Evolutionary conservation across 805 yeast genomes (phyloP).

Genomic region (Candida michaelii): DNA sequence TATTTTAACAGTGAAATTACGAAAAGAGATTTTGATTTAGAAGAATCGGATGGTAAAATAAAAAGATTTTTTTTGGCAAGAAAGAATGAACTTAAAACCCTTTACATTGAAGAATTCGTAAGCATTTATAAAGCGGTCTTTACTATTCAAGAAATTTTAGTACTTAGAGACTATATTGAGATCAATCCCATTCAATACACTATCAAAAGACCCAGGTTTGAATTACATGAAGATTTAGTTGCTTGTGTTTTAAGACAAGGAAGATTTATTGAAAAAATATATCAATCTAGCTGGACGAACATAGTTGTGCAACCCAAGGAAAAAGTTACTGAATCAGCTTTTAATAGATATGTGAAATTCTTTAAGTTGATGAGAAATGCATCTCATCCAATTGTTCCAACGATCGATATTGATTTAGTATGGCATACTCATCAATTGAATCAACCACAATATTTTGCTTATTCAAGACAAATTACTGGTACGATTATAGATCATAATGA

Average conservation of each 20-base stretch:
- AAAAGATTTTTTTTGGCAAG: not conserved
- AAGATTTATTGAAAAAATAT: conserved; percentile 21
- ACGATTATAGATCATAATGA: conserved; percentile 20
- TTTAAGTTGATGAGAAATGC: conserved; percentile 9
- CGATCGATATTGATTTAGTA: conserved; percentile 9
- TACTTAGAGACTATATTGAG: conserved; percentile 13
- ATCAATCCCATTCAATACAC: conserved; percentile 4
- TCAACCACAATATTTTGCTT: not conserved
- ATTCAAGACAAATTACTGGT: conserved; percentile 6
- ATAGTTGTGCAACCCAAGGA: not conserved
- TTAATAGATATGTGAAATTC: conserved; percentile 21
- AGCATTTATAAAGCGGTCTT: not conserved
- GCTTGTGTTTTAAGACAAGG: conserved; percentile 25
- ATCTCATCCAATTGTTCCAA: conserved; percentile 8
- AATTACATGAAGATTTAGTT: conserved; percentile 20
- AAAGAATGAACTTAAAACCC: not conserved
- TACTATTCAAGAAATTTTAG: conserved; percentile 12
- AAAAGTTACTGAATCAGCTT: conserved; percentile 15
- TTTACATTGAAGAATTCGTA: not conserved
- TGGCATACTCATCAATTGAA: conserved; percentile 10
- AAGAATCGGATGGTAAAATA: not conserved
- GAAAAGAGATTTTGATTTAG: not conserved
- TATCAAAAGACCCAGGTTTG: not conserved
- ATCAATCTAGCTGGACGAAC: conserved; percentile 16
- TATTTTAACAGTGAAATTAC: conserved; percentile 3